phyloP scores from a whole-genome alignment of 768 basidiomycete species.

The Hericium rajendrae region DNA sequence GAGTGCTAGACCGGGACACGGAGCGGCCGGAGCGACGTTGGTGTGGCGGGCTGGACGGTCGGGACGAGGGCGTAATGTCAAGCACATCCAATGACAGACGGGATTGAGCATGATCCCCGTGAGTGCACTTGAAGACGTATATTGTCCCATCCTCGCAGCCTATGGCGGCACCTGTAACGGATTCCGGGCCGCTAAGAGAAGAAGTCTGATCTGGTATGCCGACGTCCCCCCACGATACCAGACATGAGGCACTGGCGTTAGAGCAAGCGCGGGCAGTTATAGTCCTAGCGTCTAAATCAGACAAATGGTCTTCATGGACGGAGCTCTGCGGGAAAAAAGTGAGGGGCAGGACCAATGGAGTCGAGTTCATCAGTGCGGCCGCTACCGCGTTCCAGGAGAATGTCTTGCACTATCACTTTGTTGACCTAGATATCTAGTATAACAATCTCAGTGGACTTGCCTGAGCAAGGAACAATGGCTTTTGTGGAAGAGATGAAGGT shows the following conservation, averaged over 20 bases:
- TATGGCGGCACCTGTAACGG: conserved; percentile 19
- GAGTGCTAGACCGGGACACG: conserved; percentile 8
- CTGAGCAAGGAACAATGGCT: too few relatives aligned
- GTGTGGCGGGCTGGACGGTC: conserved; percentile 2
- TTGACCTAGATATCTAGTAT: too few relatives aligned
- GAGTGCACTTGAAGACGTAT: conserved; percentile 20
- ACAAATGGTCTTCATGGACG: neutral
- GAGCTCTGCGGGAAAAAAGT: neutral
- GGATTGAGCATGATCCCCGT: neutral
- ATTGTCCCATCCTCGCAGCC: conserved; percentile 30
- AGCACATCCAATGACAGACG: conserved; percentile 1
- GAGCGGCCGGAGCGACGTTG: conserved; percentile 4
- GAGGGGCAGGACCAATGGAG: neutral
- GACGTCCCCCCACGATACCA: conserved; percentile 1
- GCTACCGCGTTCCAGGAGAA: too few relatives aligned
- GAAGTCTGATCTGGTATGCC: neutral
- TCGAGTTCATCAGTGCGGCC: neutral
- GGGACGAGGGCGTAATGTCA: conserved; percentile 3
- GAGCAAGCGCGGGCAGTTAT: neutral
- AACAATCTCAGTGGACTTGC: too few relatives aligned
- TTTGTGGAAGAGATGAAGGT: neutral
- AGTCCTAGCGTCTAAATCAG: neutral
- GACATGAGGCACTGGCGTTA: neutral
- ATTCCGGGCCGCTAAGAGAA: neutral
- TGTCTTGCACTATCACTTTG: too few relatives aligned